Base-by-base conservation (phyloP, 129 eudicot genomes). In the Chrysanthemum seticuspe region DNA sequence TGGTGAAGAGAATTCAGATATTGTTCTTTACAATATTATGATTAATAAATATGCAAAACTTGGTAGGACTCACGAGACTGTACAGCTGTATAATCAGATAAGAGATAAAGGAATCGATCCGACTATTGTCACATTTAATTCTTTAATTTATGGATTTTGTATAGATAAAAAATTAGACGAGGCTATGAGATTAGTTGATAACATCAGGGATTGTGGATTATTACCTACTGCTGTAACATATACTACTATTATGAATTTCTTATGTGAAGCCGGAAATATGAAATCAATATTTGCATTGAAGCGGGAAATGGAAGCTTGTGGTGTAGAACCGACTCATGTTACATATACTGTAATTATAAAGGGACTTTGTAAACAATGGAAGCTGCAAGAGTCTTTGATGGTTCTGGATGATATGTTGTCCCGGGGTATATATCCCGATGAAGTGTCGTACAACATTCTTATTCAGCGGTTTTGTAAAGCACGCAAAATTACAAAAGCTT, bases 221-320 rank as follows among this genome's bases (percentile, higher is more conserved):
- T 71, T 21, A 44, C 96, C 96, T 62, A 87, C 60, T 64, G 88
- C 74, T 23, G 74, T 85, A 76, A 87, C 98, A 12, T 93, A 90
- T 78, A 93, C 97, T 27, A 90, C 92, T 21, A 80, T 93, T 56
- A 86, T 93, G 92, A 87, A 87, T 83, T 96, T 82, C 16, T 86
- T 62, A 50, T 80, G 91, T 68, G 92, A 90, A 72, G 82, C 75
- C 47, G 87, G 91, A 78, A 78, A 87, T 49, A 53, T 61, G 13
- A 19, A 55, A 72, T 82, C 81, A 25, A 70, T 89, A 83, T 62
- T 81, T 60, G 81, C 75, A 27, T 56, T 90, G 78, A 63, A 84
- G 34, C 40, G 74, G 51, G 87, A 87, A 74, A 93, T 93, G 91
- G 80, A 82, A 81, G 81, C 76, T 55, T 76, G 75, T 60, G 74